phyloP scores from a whole-genome alignment of 2,329 filamentous ascomycete species.

The Fusarium zealandicum region DNA sequence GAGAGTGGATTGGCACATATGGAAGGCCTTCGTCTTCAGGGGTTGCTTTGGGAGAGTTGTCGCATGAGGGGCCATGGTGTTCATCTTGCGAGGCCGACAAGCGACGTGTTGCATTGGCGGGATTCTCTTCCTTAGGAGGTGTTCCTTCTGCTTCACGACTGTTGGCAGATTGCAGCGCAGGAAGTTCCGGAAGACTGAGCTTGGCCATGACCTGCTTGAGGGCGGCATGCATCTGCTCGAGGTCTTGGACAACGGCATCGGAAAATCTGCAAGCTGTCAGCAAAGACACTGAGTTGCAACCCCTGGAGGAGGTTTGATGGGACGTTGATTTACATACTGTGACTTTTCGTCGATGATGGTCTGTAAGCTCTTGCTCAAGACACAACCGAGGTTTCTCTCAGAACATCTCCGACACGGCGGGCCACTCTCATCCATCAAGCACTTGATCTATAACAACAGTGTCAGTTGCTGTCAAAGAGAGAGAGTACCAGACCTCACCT shows the following conservation, averaged over 20 bases:
- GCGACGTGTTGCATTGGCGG: slow-evolving; percentile 4
- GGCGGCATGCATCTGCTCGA: slow-evolving; percentile 39
- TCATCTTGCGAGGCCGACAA: slow-evolving; percentile 28
- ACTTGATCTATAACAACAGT: slow-evolving; percentile 46
- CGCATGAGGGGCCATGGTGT: slow-evolving; percentile 38
- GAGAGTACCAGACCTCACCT: slow-evolving; percentile 37
- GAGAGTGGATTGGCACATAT: slow-evolving; percentile 49
- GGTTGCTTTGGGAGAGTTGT: slow-evolving; percentile 41
- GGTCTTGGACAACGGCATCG: slow-evolving; percentile 36
- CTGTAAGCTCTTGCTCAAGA: slow-evolving; percentile 52
- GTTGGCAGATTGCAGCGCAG: slow-evolving; percentile 33
- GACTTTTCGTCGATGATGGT: slow-evolving; percentile 52
- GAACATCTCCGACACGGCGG: slow-evolving; percentile 50
- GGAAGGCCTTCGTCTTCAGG: slow-evolving; percentile 48
- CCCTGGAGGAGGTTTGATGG: background rate
- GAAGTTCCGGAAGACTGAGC: slow-evolving; percentile 36
- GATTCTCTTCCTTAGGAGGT: slow-evolving; percentile 32
- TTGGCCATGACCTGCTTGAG: slow-evolving; percentile 38
- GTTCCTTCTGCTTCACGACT: slow-evolving; percentile 34
- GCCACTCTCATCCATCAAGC: slow-evolving; percentile 50
- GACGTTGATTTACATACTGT: slow-evolving; percentile 37
- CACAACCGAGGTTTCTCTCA: slow-evolving; percentile 48
- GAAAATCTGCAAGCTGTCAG: slow-evolving; percentile 9
- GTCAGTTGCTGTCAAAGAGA: background rate
- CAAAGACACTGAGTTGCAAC: background rate